phyloP scores from a whole-genome alignment of 768 basidiomycete species.

The Boletus vinaceobasis region DNA sequence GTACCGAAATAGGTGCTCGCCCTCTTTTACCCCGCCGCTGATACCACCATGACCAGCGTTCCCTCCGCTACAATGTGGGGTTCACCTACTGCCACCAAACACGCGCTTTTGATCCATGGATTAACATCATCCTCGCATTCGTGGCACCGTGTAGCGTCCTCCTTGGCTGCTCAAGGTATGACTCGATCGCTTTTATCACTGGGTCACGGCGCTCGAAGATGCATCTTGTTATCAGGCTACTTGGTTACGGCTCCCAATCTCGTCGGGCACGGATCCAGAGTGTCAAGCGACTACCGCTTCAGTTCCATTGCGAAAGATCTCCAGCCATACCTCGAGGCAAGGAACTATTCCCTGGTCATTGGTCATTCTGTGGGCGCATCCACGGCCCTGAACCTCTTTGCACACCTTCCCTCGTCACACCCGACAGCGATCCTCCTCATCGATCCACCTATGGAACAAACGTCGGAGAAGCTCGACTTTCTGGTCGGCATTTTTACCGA shows the following conservation, averaged over 20 bases:
- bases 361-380: conserved; percentile 20
- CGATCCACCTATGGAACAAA: conserved; percentile 11
- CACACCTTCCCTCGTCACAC: conserved; percentile 1
- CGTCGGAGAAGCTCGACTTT: neutral
- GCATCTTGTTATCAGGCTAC: conserved; percentile 13
- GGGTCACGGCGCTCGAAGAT: neutral
- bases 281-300: conserved; percentile 10
- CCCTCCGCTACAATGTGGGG: conserved; percentile 24
- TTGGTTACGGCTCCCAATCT: conserved; percentile 23
- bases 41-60: conserved; percentile 11
- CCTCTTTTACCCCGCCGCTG: neutral
- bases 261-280: conserved; percentile 14
- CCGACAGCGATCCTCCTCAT: conserved; percentile 18
- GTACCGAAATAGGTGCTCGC: neutral
- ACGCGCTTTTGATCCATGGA: conserved; percentile 28
- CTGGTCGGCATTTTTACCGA: neutral
- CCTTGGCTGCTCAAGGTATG: conserved; percentile 17
- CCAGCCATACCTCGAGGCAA: conserved; percentile 13
- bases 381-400: conserved; percentile 5
- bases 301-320: conserved; percentile 15
- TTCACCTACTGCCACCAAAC: conserved; percentile 18
- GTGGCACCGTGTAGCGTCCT: conserved; percentile 18
- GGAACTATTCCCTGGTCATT: conserved; percentile 12
- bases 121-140: conserved; percentile 17
- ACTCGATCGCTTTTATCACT: neutral